A percentile compares a stretch with the other conserved stretches of the same genome.
phyloP scores from a whole-genome alignment of 2,329 filamentous ascomycete species.

The Aspergillus fischeri region DNA sequence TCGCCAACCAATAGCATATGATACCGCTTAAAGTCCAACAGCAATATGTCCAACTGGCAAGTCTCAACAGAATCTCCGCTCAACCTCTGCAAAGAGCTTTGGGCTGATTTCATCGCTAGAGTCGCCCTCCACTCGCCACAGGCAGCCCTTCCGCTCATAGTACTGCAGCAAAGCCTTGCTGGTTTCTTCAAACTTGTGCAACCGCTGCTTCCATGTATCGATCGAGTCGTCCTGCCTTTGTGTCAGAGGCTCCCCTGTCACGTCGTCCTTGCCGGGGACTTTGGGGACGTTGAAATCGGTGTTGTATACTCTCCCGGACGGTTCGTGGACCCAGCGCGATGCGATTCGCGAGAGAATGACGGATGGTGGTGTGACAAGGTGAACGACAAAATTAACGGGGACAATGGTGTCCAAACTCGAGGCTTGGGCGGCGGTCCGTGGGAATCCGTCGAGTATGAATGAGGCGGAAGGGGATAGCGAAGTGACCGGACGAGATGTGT shows the following conservation, averaged over 20 bases:
- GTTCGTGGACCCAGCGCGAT: conserved; percentile 88
- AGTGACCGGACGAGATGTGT: conserved; percentile 37
- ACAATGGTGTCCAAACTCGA: conserved; percentile 71
- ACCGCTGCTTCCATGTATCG: conserved; percentile 75
- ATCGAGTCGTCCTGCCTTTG: conserved; percentile 83
- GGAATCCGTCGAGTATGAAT: conserved; percentile 95
- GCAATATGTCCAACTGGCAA: conserved; percentile 6
- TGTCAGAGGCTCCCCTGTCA: conserved; percentile 81
- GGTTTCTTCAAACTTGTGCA: conserved; percentile 81
- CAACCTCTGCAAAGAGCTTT: conserved; percentile 79
- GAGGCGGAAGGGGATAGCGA: conserved; percentile 72
- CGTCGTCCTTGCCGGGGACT: conserved; percentile 75
- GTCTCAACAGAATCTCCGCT: conserved; percentile 62
- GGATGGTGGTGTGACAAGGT: conserved; percentile 75
- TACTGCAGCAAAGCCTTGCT: conserved; percentile 82
- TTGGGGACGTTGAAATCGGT: conserved; percentile 85
- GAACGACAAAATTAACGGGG: conserved; percentile 92
- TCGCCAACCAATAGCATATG: conserved; percentile 12
- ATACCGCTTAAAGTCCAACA: conserved; percentile 14
- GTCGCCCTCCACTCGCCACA: conserved; percentile 83
- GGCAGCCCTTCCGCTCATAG: conserved; percentile 76
- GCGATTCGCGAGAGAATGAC: conserved; percentile 88
- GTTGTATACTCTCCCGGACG: conserved; percentile 91
- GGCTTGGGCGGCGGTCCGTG: conserved; percentile 79
- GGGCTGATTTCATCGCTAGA: conserved; percentile 94